Base-by-base conservation (phyloP, 345 rosid species). In the Mercurialis annua region DNA sequence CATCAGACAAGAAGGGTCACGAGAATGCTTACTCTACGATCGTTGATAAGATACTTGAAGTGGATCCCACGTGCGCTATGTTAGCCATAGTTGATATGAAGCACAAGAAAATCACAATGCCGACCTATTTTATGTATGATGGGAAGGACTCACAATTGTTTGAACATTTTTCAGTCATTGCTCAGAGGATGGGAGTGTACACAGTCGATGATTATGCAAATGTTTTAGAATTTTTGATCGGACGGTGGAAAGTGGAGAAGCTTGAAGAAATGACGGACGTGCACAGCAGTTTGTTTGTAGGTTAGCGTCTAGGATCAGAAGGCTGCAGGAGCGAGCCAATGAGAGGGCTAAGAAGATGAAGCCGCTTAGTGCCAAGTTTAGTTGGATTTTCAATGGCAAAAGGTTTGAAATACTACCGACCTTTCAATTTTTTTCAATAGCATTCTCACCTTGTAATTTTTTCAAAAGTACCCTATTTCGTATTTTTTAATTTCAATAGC, bases 1-100 rank as follows among this genome's bases (percentile, higher is more conserved):
- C 96, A 5, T 71, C 96, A 0, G 92, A 89, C 72, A 89, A 87
- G 80, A 86, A 71, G 65, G 88, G 90, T 9, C 96, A 89, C 73
- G 90, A 89, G 69, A 76, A 31, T 20, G 96, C 89, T 12, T 89
- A 87, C 76, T 17, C 72, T 0, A 70, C 38, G 52, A 89, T 89
- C 62, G 82, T 87, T 0, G 87, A 79, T 54, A 89, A 89, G 81
- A 86, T 89, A 1, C 81, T 87, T 0, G 84, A 87, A 51, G 77
- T 89, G 20, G 96, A 89, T 58, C 85, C 92, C 6, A 60, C 70
- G 0, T 76, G 80, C 0, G 87, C 83, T 0, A 78, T 84, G 73
- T 11, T 68, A 0, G 90, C 85, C 0, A 58, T 89, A 0, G 81
- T 82, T 0, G 89, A 89, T 47, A 86, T 87, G 79, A 85, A 87